These are phyloP conservation scores for Claviceps pusilla DNA, from an alignment of 2,329 filamentous ascomycete species.

Conservation along the genomic window DNA sequence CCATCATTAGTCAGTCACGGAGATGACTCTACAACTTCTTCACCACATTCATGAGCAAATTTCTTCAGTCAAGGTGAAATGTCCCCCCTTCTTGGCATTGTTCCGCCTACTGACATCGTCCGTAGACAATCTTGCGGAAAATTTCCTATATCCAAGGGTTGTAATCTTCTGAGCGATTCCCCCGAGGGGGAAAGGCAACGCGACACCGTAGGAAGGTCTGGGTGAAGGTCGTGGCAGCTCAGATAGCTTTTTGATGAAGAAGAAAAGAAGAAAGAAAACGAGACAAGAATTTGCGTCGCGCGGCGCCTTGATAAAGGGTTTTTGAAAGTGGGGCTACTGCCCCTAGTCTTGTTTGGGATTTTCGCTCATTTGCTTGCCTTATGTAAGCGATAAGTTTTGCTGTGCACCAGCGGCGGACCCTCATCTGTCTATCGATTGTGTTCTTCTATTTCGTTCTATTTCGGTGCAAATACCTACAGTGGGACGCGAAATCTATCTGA, in stretches of 20 bases:
- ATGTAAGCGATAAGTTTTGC: not conserved
- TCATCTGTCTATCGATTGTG: not conserved
- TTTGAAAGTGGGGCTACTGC: not conserved
- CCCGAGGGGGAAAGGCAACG: conserved; percentile 40
- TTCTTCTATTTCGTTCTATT: not conserved
- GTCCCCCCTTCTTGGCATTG: conserved; percentile 48
- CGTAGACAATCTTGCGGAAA: conserved; percentile 27
- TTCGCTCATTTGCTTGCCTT: not conserved
- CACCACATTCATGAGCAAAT: not conserved
- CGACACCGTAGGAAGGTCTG: conserved; percentile 40
- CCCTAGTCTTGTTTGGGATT: conserved; percentile 11
- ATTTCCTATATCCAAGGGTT: conserved; percentile 50
- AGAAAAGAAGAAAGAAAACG: conserved; percentile 26
- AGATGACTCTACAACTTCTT: not conserved
- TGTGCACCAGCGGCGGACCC: not conserved
- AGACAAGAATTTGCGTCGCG: conserved; percentile 16
- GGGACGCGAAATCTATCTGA: too few relatives aligned
- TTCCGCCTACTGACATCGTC: conserved; percentile 29
- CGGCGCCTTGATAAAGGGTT: conserved; percentile 12
- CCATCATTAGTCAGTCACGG: not conserved
- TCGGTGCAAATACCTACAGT: not conserved
- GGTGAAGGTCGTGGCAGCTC: conserved; percentile 51
- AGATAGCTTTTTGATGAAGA: conserved; percentile 49
- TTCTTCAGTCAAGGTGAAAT: conserved; percentile 12
- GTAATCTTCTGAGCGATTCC: conserved; percentile 43